Evolutionary conservation across 106 monocot species (phyloP), one percentile per base, ranked within the genome.

Genomic region (Hemerocallis citrina): DNA sequence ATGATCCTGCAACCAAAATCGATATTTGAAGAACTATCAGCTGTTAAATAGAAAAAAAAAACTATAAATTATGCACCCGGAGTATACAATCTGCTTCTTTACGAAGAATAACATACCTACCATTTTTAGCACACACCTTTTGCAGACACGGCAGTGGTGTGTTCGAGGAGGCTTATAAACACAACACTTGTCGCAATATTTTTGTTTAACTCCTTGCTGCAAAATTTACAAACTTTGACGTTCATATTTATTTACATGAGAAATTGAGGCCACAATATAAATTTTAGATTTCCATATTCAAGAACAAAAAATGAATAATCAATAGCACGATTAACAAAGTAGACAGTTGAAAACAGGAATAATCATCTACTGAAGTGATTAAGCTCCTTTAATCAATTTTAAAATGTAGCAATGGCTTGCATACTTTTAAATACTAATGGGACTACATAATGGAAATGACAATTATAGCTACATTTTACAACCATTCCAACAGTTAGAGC

Each of bases 61-160:
- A 42, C 13, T 16, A 34, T 34, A 28, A 32, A 63, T 30, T 12
- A 10, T 14, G 22, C 5, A 28, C 9, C n/a, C n/a, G 52, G 39
- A 52, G 10, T 42, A 45, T 57, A 22, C 14, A 30, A 65, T 14
- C 7, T 13, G 35, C 34, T 35, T 17, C 34, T 16, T 33, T 30
- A 9, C 19, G 9, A 8, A 15, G 7, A 6, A 44, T 1, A 43
- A 56, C 31, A 30, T 30, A 73, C 86, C 22, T 84, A 96, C 95
- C 95, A 96, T 96, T 84, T 87, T 96, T 34, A 96, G 65, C 30
- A 90, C 76, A 76, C 95, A 96, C 69, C 86, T 86, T 79, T 72
- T 86, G 72, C 90, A 90, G 33, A 79, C 68, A n/a, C 81, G 79
- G 38, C 89, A 96, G 59, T 90, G 95, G 62, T 90, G 95, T 40